Evolutionary conservation across 768 basidiomycete genomes (phyloP), one percentile per base, ranked within the genome.

Genomic region (Pleurotus eryngii): DNA sequence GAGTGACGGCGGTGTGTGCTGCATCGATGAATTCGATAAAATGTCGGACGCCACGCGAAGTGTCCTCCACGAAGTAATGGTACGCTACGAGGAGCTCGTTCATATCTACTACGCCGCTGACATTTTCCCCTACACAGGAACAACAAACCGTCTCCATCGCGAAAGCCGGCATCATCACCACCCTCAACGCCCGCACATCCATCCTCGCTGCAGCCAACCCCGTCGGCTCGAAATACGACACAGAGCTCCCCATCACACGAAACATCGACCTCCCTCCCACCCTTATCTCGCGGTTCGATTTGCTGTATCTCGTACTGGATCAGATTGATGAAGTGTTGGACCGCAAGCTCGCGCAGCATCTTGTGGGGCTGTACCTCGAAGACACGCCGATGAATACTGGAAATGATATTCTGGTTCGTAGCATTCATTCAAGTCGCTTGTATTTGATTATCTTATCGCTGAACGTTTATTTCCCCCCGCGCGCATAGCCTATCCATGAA

Each of bases 101-200:
- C 20, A 20, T 17, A 24, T 43, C 43, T 59, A 18, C 58, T 56
- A 6, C 17, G 4, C 6, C 27, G 4, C 11, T 35, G 30, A 35
- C 20, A 20, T n/a, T 56, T 27, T 5, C 5, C 38, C 42, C 42
- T 22, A 48, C 43, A 9, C 60, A 97, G 95, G 95, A 98, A 83
- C 95, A 98, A 86, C 95, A 98, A 86, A 98, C 96, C 1, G 96
- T 98, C 17, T 98, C 95, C 3, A 96, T 98, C 60, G 97, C 97
- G 5, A 99, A 98, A 73, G 97, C 97, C 0, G 97, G 97, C 8
- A 99, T 99, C 63, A 98, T 98, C 67, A 98, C 97, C 0, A 99
- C 97, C 0, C 79, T 99, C 58, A 99, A 99, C 65, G 97, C 97
- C 0, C 82, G 97, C n/a, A 98, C 97, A 0, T 98, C 96, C 0